A percentile compares a stretch with the other conserved stretches of the same genome.
These are phyloP conservation scores for Farysia itapuensis DNA, from an alignment of 1,284 basidiomycete genomes.

Conservation along the genomic window DNA sequence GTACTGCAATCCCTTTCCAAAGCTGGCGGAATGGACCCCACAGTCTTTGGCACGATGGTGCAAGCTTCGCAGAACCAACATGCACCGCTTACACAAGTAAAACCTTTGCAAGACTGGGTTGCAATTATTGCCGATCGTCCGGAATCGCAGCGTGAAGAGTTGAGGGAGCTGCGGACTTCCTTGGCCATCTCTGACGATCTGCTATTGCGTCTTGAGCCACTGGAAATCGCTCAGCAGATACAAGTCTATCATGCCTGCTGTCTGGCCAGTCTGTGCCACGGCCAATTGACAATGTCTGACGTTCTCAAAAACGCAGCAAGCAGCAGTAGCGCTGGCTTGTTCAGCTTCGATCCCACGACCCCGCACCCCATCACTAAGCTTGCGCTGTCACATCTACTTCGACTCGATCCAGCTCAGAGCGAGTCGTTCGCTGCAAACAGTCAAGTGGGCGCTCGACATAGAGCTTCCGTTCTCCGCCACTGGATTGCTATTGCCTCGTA, in stretches of 20 bases:
- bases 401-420: slow-evolving; percentile 5
- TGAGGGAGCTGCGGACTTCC: slow-evolving; percentile 16
- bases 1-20: not conserved
- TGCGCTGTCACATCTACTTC: slow-evolving; percentile 48
- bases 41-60: not conserved
- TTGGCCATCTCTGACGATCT: slow-evolving; percentile 24
- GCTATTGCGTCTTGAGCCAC: slow-evolving; percentile 44
- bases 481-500: slow-evolving; percentile 54
- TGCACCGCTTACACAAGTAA: no score
- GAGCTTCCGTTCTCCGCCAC: slow-evolving; percentile 51
- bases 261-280: slow-evolving; percentile 11
- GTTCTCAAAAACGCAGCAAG: slow-evolving; percentile 7
- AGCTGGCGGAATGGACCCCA: no score
- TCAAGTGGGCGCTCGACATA: slow-evolving; percentile 30
- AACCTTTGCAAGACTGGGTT: slow-evolving; percentile 21
- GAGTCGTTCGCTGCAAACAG: slow-evolving; percentile 2
- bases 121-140: slow-evolving; percentile 9
- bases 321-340: slow-evolving; percentile 7
- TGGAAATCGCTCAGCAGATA: slow-evolving; percentile 57
- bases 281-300: slow-evolving; percentile 18
- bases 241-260: slow-evolving; percentile 49
- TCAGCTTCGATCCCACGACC: slow-evolving; percentile 49
- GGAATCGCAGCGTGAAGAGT: slow-evolving; percentile 8
- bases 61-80: not conserved
- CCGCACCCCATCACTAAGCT: slow-evolving; percentile 53